These are phyloP conservation scores for Thalassiosira livingstoniorum DNA, from an alignment of 352 stramenopile genomes.

Conservation along the genomic window DNA sequence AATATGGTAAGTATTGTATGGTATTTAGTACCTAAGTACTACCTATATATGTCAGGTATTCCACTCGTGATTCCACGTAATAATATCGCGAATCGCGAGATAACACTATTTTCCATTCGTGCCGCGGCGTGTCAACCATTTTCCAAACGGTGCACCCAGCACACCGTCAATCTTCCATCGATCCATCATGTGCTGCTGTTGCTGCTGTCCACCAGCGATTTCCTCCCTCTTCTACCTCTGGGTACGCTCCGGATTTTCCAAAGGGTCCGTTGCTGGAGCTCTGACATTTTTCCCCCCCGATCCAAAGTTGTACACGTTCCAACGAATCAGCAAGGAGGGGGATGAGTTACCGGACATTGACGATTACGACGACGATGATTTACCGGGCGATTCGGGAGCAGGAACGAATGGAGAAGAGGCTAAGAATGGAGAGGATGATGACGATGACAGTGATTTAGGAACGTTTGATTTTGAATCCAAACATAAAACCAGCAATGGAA, in stretches of 20 bases:
- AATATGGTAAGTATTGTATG: no score
- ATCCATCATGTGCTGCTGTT: slow-evolving; percentile 55
- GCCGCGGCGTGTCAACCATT: no score
- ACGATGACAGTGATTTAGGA: slow-evolving; percentile 55
- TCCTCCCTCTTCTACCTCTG: slow-evolving; percentile 82
- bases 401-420: background rate
- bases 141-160: no score
- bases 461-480: slow-evolving; percentile 57
- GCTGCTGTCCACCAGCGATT: slow-evolving; percentile 81
- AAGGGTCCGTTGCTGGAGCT: slow-evolving; percentile 77
- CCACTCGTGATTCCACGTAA: no score
- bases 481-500: background rate
- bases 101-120: no score
- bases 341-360: slow-evolving; percentile 56
- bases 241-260: slow-evolving; percentile 66
- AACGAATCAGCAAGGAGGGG: slow-evolving; percentile 64
- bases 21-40: no score
- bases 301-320: slow-evolving; percentile 80
- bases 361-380: slow-evolving; percentile 26
- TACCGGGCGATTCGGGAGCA: background rate
- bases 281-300: slow-evolving; percentile 81
- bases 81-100: no score
- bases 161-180: no score
- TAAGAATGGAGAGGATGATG: slow-evolving; percentile 31
- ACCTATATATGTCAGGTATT: no score